Percentiles rank a stretch among this genome's conserved stretches.
These are phyloP conservation scores for Myriosclerotinia curreyana DNA, from an alignment of 2,329 filamentous ascomycete species.

Conservation along the genomic window DNA sequence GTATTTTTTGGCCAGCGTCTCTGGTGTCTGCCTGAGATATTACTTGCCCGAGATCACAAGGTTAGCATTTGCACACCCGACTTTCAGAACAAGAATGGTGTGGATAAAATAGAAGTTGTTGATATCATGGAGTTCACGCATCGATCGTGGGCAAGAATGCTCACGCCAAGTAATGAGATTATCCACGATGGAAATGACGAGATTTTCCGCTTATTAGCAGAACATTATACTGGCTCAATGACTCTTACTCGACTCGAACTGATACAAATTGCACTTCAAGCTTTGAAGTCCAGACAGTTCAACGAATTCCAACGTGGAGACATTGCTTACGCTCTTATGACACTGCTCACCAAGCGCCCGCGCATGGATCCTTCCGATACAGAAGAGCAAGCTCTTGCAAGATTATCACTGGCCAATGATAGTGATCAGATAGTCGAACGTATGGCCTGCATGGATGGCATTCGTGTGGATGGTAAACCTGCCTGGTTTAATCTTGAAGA, in stretches of 20 bases:
- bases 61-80: slow-evolving; percentile 15
- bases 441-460: slow-evolving; percentile 32
- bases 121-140: slow-evolving; percentile 24
- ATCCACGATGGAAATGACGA: slow-evolving; percentile 20
- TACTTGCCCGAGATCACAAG: slow-evolving; percentile 23
- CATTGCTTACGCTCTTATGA: slow-evolving; percentile 40
- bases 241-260: slow-evolving; percentile 19
- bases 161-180: slow-evolving; percentile 2
- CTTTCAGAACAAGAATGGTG: background rate
- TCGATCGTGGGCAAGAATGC: slow-evolving; percentile 20
- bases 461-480: slow-evolving; percentile 7
- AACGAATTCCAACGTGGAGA: slow-evolving; percentile 31
- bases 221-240: slow-evolving; percentile 21
- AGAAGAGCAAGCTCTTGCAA: slow-evolving; percentile 38
- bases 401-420: slow-evolving; percentile 39
- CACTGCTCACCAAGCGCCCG: slow-evolving; percentile 35
- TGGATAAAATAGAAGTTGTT: slow-evolving; percentile 19
- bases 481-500: slow-evolving; percentile 33
- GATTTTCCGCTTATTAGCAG: slow-evolving; percentile 20
- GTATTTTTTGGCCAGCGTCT: slow-evolving; percentile 22
- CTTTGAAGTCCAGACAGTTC: slow-evolving; percentile 17
- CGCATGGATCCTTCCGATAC: slow-evolving; percentile 34
- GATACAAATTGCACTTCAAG: slow-evolving; percentile 18
- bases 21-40: slow-evolving; percentile 22
- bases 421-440: slow-evolving; percentile 39